Evolutionary conservation across 208 protist genomes (phyloP).

Genomic region (Tetramitus jugosus): DNA sequence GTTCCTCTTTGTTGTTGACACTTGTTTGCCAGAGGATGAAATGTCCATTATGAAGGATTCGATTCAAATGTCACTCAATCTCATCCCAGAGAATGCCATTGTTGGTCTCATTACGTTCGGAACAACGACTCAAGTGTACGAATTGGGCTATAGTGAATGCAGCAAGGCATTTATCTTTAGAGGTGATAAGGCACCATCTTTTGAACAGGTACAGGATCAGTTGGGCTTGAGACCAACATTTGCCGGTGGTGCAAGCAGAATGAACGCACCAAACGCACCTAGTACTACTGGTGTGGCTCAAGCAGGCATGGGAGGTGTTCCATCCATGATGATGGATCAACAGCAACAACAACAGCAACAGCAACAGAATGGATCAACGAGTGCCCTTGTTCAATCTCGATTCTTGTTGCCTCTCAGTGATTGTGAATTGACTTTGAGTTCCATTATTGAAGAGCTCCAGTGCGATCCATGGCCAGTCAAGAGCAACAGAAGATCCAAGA

Average conservation of each 20-base stretch:
- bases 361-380: background rate
- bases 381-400: conserved; percentile 31
- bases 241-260: conserved; percentile 39
- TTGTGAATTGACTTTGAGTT: conserved; percentile 53
- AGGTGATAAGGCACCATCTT: conserved; percentile 62
- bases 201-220: conserved; percentile 62
- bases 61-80: conserved; percentile 70
- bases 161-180: conserved; percentile 46
- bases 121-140: conserved; percentile 73
- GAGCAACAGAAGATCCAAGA: conserved; percentile 67
- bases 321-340: background rate
- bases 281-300: background rate
- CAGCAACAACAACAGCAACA: background rate
- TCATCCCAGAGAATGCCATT: conserved; percentile 77
- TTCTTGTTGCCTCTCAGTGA: conserved; percentile 67
- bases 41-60: conserved; percentile 81
- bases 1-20: conserved; percentile 94
- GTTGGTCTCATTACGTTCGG: conserved; percentile 96
- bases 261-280: background rate
- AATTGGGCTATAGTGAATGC: conserved; percentile 52
- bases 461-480: conserved; percentile 88
- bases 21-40: conserved; percentile 85
- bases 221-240: conserved; percentile 59
- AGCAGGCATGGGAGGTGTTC: background rate
- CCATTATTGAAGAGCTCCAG: conserved; percentile 84